These are phyloP conservation scores for Phytopythium litorale DNA, from an alignment of 352 stramenopile genomes.

Conservation along the genomic window DNA sequence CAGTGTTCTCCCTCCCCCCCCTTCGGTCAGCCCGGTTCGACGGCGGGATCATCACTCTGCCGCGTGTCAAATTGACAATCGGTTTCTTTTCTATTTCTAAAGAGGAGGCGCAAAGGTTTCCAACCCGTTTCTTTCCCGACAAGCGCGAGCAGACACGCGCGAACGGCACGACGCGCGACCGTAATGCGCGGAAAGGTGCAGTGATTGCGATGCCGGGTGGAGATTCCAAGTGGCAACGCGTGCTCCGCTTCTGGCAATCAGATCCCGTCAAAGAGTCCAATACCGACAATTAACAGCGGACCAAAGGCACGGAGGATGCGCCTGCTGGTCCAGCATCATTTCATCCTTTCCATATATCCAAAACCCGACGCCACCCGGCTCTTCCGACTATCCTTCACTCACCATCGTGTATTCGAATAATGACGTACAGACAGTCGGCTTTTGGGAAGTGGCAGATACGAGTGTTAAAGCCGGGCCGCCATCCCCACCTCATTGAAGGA, in stretches of 20 bases:
- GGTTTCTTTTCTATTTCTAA: slow-evolving; percentile 5
- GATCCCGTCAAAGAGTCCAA: neutral
- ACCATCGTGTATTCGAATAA: neutral
- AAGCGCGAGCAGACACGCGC: neutral
- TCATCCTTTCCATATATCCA: neutral
- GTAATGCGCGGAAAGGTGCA: neutral
- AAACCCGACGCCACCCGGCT: neutral
- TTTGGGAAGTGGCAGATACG: neutral
- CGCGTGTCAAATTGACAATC: slow-evolving; percentile 7
- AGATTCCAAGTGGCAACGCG: neutral
- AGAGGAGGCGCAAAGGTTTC: neutral
- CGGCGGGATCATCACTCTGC: neutral
- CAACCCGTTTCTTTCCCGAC: neutral
- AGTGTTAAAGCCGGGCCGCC: neutral
- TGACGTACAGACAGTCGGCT: neutral
- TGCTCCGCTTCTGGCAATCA: neutral
- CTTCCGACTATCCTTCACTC: neutral
- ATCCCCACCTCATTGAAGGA: neutral
- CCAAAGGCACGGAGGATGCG: neutral
- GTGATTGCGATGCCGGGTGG: neutral
- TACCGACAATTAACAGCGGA: neutral
- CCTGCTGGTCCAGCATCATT: slow-evolving; percentile 1
- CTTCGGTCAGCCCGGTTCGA: neutral
- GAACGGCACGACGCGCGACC: neutral
- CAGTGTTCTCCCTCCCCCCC: neutral